These are phyloP conservation scores for Erythrobasidium hasegawianum DNA, from an alignment of 1,284 basidiomycete genomes.

Conservation along the genomic window DNA sequence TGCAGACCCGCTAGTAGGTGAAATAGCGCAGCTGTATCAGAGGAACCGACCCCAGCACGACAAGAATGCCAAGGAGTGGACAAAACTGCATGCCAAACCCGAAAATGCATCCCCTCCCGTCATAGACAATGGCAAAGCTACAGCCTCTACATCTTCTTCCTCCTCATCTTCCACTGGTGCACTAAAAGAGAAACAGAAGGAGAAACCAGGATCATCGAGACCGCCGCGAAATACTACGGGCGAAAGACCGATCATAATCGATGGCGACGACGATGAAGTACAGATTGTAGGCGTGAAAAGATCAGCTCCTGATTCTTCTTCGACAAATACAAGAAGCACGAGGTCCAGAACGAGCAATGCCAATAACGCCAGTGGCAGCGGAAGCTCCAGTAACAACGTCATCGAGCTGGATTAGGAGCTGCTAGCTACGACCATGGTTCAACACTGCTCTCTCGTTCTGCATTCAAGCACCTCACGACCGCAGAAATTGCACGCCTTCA, in stretches of 20 bases:
- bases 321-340: neutral
- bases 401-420: conserved; percentile 19
- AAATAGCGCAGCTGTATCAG: conserved; percentile 84
- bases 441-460: too few species aligned
- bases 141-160: neutral
- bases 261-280: conserved; percentile 19
- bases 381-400: neutral
- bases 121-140: conserved; percentile 79
- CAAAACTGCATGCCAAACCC: conserved; percentile 54
- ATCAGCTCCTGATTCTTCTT: neutral
- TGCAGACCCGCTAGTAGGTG: conserved; percentile 71
- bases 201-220: neutral
- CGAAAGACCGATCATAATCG: conserved; percentile 11
- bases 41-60: conserved; percentile 89
- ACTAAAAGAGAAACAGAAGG: neutral
- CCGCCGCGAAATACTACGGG: neutral
- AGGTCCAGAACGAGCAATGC: neutral
- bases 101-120: conserved; percentile 92
- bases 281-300: neutral
- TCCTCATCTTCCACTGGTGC: neutral
- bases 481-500: too few species aligned
- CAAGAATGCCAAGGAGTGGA: conserved; percentile 71
- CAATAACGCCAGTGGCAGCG: neutral
- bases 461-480: too few species aligned
- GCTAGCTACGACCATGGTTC: too few species aligned